Evolutionary conservation across 176 grass and related monocot species (phyloP).

Genomic region (Metroxylon sagu): DNA sequence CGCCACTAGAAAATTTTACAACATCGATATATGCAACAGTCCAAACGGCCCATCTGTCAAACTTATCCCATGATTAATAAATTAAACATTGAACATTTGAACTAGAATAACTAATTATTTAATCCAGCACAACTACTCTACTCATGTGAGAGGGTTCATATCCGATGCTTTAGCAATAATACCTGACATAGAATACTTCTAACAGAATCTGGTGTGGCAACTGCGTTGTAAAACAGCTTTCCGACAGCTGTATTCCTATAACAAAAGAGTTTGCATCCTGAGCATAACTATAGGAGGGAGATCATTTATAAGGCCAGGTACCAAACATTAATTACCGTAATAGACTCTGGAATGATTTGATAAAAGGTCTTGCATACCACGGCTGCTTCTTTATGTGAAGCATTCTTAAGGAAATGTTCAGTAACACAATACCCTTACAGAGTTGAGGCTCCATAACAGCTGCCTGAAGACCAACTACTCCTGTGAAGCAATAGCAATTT

Average conservation of each 20-base stretch:
- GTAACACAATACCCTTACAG: slow-evolving; percentile 68
- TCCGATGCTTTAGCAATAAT: slow-evolving; percentile 1
- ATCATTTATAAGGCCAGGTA: neutral
- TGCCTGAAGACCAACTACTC: slow-evolving; percentile 81
- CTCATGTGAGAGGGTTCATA: no score
- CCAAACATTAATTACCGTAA: slow-evolving; percentile 39
- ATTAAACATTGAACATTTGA: no score
- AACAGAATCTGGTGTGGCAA: slow-evolving; percentile 84
- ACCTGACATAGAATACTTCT: slow-evolving; percentile 92
- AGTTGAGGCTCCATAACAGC: slow-evolving; percentile 58
- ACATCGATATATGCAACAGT: no score
- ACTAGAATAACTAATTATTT: no score
- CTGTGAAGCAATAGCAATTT: slow-evolving; percentile 16
- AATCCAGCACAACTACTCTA: no score
- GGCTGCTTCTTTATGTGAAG: slow-evolving; percentile 95
- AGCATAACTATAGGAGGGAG: slow-evolving; percentile 5
- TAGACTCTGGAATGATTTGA: slow-evolving; percentile 80
- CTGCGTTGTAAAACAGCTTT: slow-evolving; percentile 80
- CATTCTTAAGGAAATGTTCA: slow-evolving; percentile 95
- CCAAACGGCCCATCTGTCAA: no score
- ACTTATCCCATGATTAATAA: no score
- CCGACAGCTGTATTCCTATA: slow-evolving; percentile 76
- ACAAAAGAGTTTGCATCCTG: slow-evolving; percentile 20
- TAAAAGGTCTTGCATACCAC: slow-evolving; percentile 88
- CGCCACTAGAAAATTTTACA: no score